phyloP scores from a whole-genome alignment of 345 rosid genomes.

The Jatropha curcas region DNA sequence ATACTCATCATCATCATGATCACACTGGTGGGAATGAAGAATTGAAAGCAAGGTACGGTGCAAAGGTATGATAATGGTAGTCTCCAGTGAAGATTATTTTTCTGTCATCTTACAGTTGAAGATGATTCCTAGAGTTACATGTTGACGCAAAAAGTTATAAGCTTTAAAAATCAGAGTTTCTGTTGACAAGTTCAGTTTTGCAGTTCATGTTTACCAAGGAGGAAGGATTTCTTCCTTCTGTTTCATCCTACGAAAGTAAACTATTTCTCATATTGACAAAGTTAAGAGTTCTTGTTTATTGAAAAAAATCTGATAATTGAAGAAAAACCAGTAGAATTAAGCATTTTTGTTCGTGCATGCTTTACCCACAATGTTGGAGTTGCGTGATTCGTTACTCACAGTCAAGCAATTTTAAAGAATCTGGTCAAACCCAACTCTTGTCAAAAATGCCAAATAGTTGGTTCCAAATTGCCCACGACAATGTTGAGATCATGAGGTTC shows the following conservation, averaged over 20 bases:
- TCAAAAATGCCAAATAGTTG: too few species aligned
- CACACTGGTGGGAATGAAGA: constrained; percentile 90
- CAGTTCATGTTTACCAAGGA: not conserved
- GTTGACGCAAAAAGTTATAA: not conserved
- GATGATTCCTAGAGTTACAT: not conserved
- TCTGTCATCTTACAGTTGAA: not conserved
- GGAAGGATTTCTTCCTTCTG: not conserved
- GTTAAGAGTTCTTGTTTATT: not conserved
- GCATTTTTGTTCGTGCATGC: not conserved
- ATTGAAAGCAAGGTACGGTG: constrained; percentile 94
- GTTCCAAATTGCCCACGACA: too few species aligned
- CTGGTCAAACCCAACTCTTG: too few species aligned
- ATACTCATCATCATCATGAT: constrained; percentile 94
- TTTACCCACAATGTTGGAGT: not conserved
- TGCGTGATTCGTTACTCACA: not conserved
- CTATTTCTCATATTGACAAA: not conserved
- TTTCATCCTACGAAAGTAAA: not conserved
- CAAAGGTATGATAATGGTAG: constrained; percentile 69
- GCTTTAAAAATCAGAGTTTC: not conserved
- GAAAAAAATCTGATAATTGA: not conserved
- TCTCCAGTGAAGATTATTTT: not conserved
- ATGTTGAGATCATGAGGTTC: too few species aligned
- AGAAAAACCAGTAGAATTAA: not conserved
- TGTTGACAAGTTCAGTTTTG: not conserved
- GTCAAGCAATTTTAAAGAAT: too few species aligned